phyloP scores from a whole-genome alignment of 495 filamentous ascomycete genomes.

The Penicillium daleae region DNA sequence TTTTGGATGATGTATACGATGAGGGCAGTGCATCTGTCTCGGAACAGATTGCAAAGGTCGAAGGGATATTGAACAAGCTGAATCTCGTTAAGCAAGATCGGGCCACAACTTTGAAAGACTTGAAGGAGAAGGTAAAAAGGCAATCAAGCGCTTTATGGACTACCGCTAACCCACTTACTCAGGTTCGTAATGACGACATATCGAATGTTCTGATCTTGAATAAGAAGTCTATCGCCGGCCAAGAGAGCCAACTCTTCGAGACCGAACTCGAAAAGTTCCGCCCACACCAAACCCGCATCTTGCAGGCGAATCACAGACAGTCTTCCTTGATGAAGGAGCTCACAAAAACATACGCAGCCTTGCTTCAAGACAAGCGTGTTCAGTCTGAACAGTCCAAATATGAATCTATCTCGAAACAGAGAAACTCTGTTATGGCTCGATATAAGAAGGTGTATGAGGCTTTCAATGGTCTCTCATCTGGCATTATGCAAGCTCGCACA shows the following conservation, averaged over 20 bases:
- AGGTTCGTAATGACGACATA: slow-evolving; percentile 96
- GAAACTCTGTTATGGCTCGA: slow-evolving; percentile 76
- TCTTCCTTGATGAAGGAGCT: slow-evolving; percentile 92
- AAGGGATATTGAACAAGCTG: slow-evolving; percentile 88
- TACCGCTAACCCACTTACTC: slow-evolving; percentile 9
- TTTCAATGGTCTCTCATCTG: slow-evolving; percentile 87
- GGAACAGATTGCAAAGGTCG: slow-evolving; percentile 86
- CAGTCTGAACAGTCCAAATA: slow-evolving; percentile 93
- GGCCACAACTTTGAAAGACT: slow-evolving; percentile 87
- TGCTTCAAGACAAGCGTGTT: slow-evolving; percentile 93
- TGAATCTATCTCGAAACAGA: slow-evolving; percentile 81
- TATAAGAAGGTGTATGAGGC: slow-evolving; percentile 93
- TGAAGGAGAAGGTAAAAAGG: slow-evolving; percentile 86
- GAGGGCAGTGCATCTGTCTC: slow-evolving; percentile 77
- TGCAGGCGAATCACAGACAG: slow-evolving; percentile 94
- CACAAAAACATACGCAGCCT: slow-evolving; percentile 80
- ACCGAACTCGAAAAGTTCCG: slow-evolving; percentile 95
- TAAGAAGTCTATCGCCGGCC: slow-evolving; percentile 84
- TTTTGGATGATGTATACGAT: slow-evolving; percentile 90
- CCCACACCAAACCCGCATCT: slow-evolving; percentile 85
- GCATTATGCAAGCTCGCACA: slow-evolving; percentile 79
- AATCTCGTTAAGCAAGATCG: slow-evolving; percentile 91
- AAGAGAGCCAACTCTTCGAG: slow-evolving; percentile 89
- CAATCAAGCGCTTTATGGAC: background rate
- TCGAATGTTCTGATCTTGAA: slow-evolving; percentile 96